Base-by-base conservation (phyloP, 257 asterid genomes). In the Salvia hispanica region DNA sequence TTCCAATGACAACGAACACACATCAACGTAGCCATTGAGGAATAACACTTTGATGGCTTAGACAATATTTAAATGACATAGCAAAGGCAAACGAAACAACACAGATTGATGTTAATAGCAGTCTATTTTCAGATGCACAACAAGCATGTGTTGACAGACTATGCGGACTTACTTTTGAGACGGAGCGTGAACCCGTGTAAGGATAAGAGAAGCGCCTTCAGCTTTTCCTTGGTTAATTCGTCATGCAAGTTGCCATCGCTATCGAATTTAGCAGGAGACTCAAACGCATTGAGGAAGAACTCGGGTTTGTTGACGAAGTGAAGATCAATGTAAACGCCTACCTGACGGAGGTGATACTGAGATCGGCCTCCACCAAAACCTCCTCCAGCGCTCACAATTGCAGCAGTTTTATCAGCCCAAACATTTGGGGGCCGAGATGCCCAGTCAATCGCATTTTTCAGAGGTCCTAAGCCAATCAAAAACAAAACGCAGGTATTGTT, bases 301-400 rank as follows among this genome's bases (percentile, higher is more conserved):
- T 92, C 94, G 0, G 98, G 98, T 73, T 88, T 90, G 66, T 90
- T 92, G 71, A 92, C 86, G 88, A 92, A 92, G 73, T 92, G 98
- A 37, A 92, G 93, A 70, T 92, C 88, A 40, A 92, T 66, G 75
- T 45, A 90, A 16, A 92, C 90, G 2, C 98, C 98, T 12, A 48
- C 82, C 82, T 92, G 98, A 5, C 96, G 95, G 58, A 92, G 95
- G 65, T 89, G 96, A 67, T 89, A 92, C 1, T 92, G 98, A 4
- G 95, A 67, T 59, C 92, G 80, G 2, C 88, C 95, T 66, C 98
- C 96, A 71, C 98, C 95, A 64, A 75, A 82, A 13, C 83, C 72
- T 39, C 96, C 98, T 33, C 95, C 95, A 0, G 89, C 62, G 76
- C 98, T 87, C 47, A 92, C 80, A 0, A 92, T 80, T 16, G 96